Percentiles rank a stretch among this genome's conserved stretches.
phyloP scores from a whole-genome alignment of 257 asterid genomes.

The Fraxinus quadrangulata region DNA sequence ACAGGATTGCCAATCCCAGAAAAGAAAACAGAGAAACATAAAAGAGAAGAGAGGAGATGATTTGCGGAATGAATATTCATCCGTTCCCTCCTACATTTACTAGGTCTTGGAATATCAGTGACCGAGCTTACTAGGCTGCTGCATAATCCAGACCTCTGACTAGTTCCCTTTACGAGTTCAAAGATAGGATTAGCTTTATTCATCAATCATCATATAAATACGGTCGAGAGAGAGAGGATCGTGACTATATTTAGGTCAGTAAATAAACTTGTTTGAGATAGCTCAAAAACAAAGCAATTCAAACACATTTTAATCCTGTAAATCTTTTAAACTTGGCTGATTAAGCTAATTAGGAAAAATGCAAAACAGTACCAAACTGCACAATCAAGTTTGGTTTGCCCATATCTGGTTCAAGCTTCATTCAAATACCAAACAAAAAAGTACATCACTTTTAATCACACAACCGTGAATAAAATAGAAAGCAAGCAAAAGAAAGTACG shows the following conservation, averaged over 20 bases:
- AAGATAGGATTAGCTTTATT: no score
- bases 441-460: neutral
- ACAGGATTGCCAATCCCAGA: neutral
- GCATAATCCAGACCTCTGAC: neutral
- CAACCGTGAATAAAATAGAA: neutral
- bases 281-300: neutral
- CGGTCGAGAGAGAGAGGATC: neutral
- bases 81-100: neutral
- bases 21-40: no score
- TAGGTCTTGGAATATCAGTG: neutral
- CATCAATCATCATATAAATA: no score
- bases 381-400: neutral
- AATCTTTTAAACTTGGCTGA: neutral
- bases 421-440: neutral
- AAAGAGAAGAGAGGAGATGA: no score
- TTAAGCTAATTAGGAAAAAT: neutral
- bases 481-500: neutral
- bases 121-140: neutral
- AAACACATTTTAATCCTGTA: neutral
- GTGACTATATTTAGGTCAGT: neutral
- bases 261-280: neutral
- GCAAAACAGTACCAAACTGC: neutral
- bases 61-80: no score
- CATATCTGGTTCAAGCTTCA: neutral
- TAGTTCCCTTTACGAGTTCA: neutral